phyloP scores from a whole-genome alignment of 306 rosid genomes.

The Sindora glabra region DNA sequence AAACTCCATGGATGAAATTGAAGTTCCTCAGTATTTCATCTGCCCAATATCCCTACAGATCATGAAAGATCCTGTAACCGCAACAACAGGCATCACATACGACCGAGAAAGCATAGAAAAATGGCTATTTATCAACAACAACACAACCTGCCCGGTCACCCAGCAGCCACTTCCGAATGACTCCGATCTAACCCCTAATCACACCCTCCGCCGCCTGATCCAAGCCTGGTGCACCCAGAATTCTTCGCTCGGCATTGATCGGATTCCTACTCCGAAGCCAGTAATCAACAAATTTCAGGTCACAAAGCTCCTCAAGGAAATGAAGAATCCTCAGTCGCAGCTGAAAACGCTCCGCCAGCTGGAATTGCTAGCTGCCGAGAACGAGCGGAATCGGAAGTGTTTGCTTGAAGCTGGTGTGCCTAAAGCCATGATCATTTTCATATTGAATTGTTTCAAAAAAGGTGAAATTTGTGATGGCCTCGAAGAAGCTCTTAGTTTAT shows the following conservation, averaged over 20 bases:
- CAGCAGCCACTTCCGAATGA: slow-evolving; percentile 34
- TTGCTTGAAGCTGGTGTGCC: slow-evolving; percentile 44
- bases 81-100: slow-evolving; percentile 68
- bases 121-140: slow-evolving; percentile 44
- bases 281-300: slow-evolving; percentile 36
- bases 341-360: slow-evolving; percentile 29
- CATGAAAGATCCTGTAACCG: slow-evolving; percentile 74
- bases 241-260: slow-evolving; percentile 28
- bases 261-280: slow-evolving; percentile 60
- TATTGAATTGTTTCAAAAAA: slow-evolving; percentile 15
- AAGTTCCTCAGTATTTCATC: slow-evolving; percentile 55
- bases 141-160: slow-evolving; percentile 54
- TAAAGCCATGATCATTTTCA: slow-evolving; percentile 32
- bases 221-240: slow-evolving; percentile 69
- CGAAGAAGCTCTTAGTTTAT: slow-evolving; percentile 41
- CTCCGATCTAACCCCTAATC: slow-evolving; percentile 61
- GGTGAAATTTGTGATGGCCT: slow-evolving; percentile 28
- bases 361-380: slow-evolving; percentile 33
- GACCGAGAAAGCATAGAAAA: slow-evolving; percentile 66
- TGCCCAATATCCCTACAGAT: slow-evolving; percentile 75
- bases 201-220: slow-evolving; percentile 61
- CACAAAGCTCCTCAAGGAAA: slow-evolving; percentile 32
- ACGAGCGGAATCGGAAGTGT: slow-evolving; percentile 32
- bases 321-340: slow-evolving; percentile 9
- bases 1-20: slow-evolving; percentile 53